Base-by-base conservation (phyloP, 306 rosid species). In the Dryas alaskensis region DNA sequence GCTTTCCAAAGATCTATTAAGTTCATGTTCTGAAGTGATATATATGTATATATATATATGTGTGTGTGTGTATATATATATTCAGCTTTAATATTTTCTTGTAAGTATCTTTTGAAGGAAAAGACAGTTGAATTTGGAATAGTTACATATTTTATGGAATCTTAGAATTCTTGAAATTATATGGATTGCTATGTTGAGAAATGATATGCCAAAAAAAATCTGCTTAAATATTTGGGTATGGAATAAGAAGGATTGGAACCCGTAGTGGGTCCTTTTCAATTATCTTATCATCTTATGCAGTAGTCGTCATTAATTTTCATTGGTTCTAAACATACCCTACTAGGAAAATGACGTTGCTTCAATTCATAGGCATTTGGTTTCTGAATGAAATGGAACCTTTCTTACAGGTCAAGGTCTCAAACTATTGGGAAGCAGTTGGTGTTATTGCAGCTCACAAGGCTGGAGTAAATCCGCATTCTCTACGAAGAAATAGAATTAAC, bases 371-470 rank as follows among this genome's bases (percentile, higher is more conserved):
- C 44, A 73, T 77, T 65, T 69, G 42, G 74, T 74, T 75, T 66
- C 80, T 75, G 76, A 76, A 80, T 52, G n/a, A 17, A 74, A 45
- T 31, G 44, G 75, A 17, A 73, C 45, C 4, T 67, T 14, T 82
- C 65, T 3, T 84, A 82, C 92, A 93, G 98, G 79, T 91, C 39
- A 88, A 84, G 79, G 98, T 93, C 57, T 85, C 97, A 73, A 91
- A 91, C 81, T 93, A 91, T 75, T 91, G 98, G 94, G 97, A 93
- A 81, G 97, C 96, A 48, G 85, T 93, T 60, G 94, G 97, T 73
- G 96, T 93, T 58, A 65, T 91, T 40, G 94, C 96, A 55, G 90
- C 93, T 73, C 98, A 91, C 87, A 93, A 91, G 88, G 97, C 92
- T 5, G 98, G 97, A 74, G 84, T 88, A 65, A 86, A 93, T 69